Percentiles rank a stretch among this genome's conserved stretches.
phyloP scores from a whole-genome alignment of 202 grass and related monocot genomes.

The Bolboschoenoplectus hybrid region DNA sequence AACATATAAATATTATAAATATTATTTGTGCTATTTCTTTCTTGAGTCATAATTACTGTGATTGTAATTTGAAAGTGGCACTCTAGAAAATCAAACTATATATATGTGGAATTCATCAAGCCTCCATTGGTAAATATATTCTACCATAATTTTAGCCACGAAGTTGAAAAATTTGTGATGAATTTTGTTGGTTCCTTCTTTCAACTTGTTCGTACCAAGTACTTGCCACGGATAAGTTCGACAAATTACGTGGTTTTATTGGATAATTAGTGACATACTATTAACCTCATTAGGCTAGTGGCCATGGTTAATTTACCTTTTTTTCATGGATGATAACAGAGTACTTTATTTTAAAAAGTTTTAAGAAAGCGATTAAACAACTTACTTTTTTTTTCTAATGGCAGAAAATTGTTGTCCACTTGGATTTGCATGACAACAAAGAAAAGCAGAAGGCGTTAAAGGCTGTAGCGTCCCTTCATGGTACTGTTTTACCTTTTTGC shows the following conservation, averaged over 20 bases:
- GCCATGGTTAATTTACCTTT: not conserved
- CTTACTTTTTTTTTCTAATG: conserved; percentile 9
- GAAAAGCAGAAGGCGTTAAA: conserved; percentile 72
- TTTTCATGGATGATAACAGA: not conserved
- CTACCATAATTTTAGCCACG: not conserved
- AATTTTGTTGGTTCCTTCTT: not conserved
- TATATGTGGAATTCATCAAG: conserved; percentile 10
- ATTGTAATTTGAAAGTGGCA: not conserved
- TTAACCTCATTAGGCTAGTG: not conserved
- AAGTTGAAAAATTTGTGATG: not conserved
- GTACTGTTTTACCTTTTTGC: conserved; percentile 20
- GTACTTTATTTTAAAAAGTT: not conserved
- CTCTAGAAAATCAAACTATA: not conserved
- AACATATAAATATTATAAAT: too few relatives aligned
- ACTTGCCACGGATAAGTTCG: not conserved
- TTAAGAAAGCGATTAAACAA: conserved; percentile 17
- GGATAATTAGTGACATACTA: not conserved
- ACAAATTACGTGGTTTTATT: not conserved
- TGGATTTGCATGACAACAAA: conserved; percentile 77
- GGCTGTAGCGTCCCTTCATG: conserved; percentile 50
- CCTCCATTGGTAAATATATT: not conserved
- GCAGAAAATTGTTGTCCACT: conserved; percentile 66
- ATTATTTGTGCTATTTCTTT: not conserved
- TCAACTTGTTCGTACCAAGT: not conserved
- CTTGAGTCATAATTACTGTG: not conserved